These are phyloP conservation scores for Lodderomyces metapsilosis DNA, from an alignment of 1,139 yeast species.

Conservation along the genomic window DNA sequence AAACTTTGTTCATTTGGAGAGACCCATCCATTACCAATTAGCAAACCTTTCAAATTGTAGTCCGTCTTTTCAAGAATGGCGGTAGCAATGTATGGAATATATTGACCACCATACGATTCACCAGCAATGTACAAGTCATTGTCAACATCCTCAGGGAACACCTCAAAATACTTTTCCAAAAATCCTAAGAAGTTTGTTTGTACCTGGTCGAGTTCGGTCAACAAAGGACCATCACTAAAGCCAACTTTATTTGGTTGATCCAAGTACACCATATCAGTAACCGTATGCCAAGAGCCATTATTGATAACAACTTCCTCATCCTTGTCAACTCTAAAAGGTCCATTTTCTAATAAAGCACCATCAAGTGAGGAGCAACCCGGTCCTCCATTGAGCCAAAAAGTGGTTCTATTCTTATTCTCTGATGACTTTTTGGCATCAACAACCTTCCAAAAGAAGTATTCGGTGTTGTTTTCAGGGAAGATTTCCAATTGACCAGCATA, in stretches of 20 bases:
- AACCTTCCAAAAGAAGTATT: conserved; percentile 68
- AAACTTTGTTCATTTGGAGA: conserved; percentile 83
- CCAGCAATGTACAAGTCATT: conserved; percentile 83
- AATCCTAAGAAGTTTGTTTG: conserved; percentile 64
- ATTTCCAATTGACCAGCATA: conserved; percentile 69
- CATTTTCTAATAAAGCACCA: conserved; percentile 89
- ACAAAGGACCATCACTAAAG: conserved; percentile 57
- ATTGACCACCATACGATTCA: conserved; percentile 96
- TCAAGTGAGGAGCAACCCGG: conserved; percentile 98
- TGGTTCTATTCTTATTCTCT: conserved; percentile 29
- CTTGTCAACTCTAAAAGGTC: conserved; percentile 66
- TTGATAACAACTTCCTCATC: conserved; percentile 48
- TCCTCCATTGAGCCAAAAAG: conserved; percentile 93
- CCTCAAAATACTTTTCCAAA: conserved; percentile 59
- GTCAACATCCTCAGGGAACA: conserved; percentile 69
- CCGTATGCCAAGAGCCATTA: conserved; percentile 81
- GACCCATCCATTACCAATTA: conserved; percentile 95
- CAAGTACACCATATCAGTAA: conserved; percentile 75
- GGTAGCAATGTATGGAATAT: conserved; percentile 81
- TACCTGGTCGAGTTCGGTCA: conserved; percentile 57
- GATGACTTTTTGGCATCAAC: conserved; percentile 19
- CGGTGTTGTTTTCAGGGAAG: conserved; percentile 52
- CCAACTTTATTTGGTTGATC: conserved; percentile 98
- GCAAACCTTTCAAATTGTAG: conserved; percentile 59
- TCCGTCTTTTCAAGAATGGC: conserved; percentile 46